phyloP scores from a whole-genome alignment of 164 flowering plant genomes.

The Magnolia sinica region DNA sequence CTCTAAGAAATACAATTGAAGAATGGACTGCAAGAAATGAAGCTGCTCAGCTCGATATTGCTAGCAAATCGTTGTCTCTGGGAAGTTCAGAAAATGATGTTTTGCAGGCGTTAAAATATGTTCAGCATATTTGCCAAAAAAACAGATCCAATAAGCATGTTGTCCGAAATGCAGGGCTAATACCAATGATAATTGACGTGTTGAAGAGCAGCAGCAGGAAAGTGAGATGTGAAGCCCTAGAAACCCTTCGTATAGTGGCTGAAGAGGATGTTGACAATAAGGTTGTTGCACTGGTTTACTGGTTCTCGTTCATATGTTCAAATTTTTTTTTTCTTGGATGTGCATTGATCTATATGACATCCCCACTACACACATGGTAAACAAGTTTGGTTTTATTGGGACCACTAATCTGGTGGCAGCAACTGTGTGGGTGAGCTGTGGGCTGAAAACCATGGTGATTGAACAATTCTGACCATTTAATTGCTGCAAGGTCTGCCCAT shows the following conservation, averaged over 20 bases:
- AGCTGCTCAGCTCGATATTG: slow-evolving; percentile 79
- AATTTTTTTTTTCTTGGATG: background rate
- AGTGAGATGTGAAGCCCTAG: slow-evolving; percentile 70
- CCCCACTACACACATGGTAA: background rate
- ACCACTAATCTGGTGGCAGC: background rate
- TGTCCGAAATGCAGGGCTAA: slow-evolving; percentile 55
- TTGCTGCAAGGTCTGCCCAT: background rate
- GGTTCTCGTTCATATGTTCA: background rate
- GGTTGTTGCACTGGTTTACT: slow-evolving; percentile 45
- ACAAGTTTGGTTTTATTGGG: background rate
- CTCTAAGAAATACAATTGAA: slow-evolving; percentile 79
- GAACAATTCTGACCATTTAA: background rate
- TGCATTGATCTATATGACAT: background rate
- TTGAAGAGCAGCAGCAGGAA: slow-evolving; percentile 72
- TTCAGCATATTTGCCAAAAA: slow-evolving; percentile 58
- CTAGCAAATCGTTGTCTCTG: slow-evolving; percentile 47
- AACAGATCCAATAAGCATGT: slow-evolving; percentile 55
- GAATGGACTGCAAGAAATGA: slow-evolving; percentile 96
- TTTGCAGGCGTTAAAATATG: slow-evolving; percentile 60
- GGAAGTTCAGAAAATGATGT: slow-evolving; percentile 53
- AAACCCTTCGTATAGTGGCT: slow-evolving; percentile 73
- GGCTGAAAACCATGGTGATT: background rate
- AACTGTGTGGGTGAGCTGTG: background rate
- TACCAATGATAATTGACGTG: slow-evolving; percentile 70
- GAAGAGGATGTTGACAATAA: slow-evolving; percentile 77